Evolutionary conservation across 2,329 filamentous ascomycete species (phyloP).

Genomic region (Endocalyx cinctus): DNA sequence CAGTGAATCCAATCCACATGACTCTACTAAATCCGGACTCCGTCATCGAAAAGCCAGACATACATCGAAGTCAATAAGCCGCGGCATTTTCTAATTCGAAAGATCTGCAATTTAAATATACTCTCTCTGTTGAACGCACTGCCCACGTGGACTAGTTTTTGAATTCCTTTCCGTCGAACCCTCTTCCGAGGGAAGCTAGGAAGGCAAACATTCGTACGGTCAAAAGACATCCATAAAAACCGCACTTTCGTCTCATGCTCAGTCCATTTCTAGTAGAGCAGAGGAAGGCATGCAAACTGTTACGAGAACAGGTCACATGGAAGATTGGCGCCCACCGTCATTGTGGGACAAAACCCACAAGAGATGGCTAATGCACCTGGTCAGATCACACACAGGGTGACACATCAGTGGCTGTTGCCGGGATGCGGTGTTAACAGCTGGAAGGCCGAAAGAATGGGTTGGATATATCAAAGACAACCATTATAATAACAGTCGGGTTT

Average conservation of each 20-base stretch:
- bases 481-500: conserved; percentile 13
- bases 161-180: conserved; percentile 64
- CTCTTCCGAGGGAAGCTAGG: conserved; percentile 38
- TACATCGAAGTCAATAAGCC: conserved; percentile 24
- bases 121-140: conserved; percentile 79
- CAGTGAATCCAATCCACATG: too few species aligned
- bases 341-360: conserved; percentile 39
- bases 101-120: conserved; percentile 23
- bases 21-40: too few species aligned
- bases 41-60: conserved; percentile 17
- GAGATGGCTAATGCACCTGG: conserved; percentile 54
- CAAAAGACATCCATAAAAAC: conserved; percentile 97
- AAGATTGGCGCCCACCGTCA: conserved; percentile 46
- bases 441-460: conserved; percentile 20
- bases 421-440: conserved; percentile 37
- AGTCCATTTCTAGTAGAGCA: conserved; percentile 33
- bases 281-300: conserved; percentile 38
- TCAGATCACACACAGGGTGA: conserved; percentile 46
- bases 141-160: conserved; percentile 93
- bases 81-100: conserved; percentile 11
- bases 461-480: conserved; percentile 18
- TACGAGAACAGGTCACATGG: conserved; percentile 23
- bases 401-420: conserved; percentile 38
- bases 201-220: conserved; percentile 70
- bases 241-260: conserved; percentile 59